Conservation (phyloP, 2,329 filamentous ascomycete genomes). For the Fusarium continuum region DNA sequence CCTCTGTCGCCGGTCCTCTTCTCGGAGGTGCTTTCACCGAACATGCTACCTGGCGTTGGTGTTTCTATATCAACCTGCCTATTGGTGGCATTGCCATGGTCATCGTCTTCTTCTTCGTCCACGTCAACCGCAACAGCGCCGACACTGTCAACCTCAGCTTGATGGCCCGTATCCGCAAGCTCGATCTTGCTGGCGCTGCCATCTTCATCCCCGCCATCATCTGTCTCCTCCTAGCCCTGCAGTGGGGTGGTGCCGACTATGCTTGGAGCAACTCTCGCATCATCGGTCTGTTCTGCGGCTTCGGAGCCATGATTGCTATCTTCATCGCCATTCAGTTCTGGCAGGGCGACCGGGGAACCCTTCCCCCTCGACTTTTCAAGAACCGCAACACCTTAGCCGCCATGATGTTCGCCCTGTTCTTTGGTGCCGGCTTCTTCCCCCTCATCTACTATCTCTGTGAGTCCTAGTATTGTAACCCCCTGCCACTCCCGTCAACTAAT, state of each 20-base stretch:
- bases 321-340: slow-evolving; percentile 60
- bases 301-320: slow-evolving; percentile 54
- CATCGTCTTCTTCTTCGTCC: slow-evolving; percentile 59
- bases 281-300: slow-evolving; percentile 61
- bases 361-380: slow-evolving; percentile 58
- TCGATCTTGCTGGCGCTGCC: slow-evolving; percentile 61
- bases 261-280: slow-evolving; percentile 60
- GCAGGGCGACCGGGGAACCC: slow-evolving; percentile 54
- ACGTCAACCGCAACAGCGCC: slow-evolving; percentile 50
- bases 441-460: slow-evolving; percentile 64
- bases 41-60: slow-evolving; percentile 62
- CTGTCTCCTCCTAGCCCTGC: slow-evolving; percentile 63
- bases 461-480: slow-evolving; percentile 13
- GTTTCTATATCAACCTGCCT: slow-evolving; percentile 59
- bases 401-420: slow-evolving; percentile 58
- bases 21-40: slow-evolving; percentile 62
- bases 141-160: slow-evolving; percentile 48
- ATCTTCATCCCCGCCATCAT: slow-evolving; percentile 62
- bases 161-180: slow-evolving; percentile 51
- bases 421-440: slow-evolving; percentile 62
- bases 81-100: slow-evolving; percentile 58
- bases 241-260: slow-evolving; percentile 64
- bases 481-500: slow-evolving; percentile 15
- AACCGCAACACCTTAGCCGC: slow-evolving; percentile 53
- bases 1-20: slow-evolving; percentile 60